Conservation (phyloP, 371 early-diverging fungal genomes). For the Mucor irregularis region DNA sequence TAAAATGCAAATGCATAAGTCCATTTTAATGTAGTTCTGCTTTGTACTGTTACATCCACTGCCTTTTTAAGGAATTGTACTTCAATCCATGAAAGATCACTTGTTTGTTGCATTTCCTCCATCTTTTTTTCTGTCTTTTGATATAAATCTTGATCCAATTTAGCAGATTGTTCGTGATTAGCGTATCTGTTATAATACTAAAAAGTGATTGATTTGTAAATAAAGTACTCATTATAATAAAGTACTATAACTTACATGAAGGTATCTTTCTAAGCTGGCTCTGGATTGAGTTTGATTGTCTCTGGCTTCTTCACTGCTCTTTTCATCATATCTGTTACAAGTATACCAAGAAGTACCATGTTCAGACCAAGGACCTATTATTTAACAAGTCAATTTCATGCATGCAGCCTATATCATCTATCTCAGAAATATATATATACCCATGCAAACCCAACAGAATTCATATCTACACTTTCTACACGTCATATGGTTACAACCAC, state of each 20-base stretch:
- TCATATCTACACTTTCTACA: constrained; percentile 87
- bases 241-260: constrained; percentile 72
- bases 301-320: constrained; percentile 76
- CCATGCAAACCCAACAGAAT: constrained; percentile 90
- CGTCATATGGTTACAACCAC: constrained; percentile 95
- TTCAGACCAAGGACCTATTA: constrained; percentile 85
- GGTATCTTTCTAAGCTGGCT: constrained; percentile 87
- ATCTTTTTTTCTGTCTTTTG: constrained; percentile 91
- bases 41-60: constrained; percentile 83
- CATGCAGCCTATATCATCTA: not conserved
- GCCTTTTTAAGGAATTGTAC: constrained; percentile 95
- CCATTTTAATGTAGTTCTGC: constrained; percentile 94
- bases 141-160: constrained; percentile 85
- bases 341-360: constrained; percentile 90
- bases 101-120: constrained; percentile 91
- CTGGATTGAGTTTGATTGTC: constrained; percentile 86
- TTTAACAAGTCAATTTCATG: too few relatives aligned
- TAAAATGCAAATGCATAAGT: constrained; percentile 97
- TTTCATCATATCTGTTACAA: constrained; percentile 94
- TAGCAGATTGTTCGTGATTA: constrained; percentile 95
- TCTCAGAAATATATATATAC: constrained; percentile 12
- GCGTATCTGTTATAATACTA: constrained; percentile 96
- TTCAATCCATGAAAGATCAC: constrained; percentile 96
- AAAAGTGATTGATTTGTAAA: not conserved
- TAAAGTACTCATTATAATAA: not conserved